phyloP scores from a whole-genome alignment of 768 basidiomycete genomes.

The Amanita thiersii region DNA sequence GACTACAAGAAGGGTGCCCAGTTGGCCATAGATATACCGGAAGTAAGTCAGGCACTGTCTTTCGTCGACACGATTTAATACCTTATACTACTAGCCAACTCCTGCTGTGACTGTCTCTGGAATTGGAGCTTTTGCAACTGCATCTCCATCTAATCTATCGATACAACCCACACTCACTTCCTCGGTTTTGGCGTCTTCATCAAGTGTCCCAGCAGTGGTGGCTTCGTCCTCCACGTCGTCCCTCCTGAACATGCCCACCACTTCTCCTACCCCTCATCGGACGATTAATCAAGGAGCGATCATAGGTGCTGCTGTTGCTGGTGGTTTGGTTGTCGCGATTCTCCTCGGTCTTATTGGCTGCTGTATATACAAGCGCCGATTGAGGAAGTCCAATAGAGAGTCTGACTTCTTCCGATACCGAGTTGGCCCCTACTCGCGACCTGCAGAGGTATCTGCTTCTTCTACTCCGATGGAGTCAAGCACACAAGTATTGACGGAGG shows the following conservation, averaged over 20 bases:
- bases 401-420: conserved; percentile 15
- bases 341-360: conserved; percentile 6
- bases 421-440: too few relatives aligned
- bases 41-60: conserved; percentile 13
- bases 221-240: conserved; percentile 4
- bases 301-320: conserved; percentile 15
- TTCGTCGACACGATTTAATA: neutral
- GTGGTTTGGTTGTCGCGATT: neutral
- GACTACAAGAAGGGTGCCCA: conserved; percentile 22
- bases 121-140: conserved; percentile 25
- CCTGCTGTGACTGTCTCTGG: conserved; percentile 18
- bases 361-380: too few relatives aligned
- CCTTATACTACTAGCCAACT: conserved; percentile 1
- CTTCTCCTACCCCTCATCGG: conserved; percentile 7
- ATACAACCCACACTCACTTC: conserved; percentile 6
- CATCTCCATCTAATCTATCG: conserved; percentile 11
- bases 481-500: too few relatives aligned
- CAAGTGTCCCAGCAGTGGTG: neutral
- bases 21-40: conserved; percentile 16
- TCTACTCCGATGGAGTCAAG: too few relatives aligned
- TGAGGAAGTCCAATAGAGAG: too few relatives aligned
- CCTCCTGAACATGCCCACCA: conserved; percentile 5
- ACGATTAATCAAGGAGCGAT: conserved; percentile 11
- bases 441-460: too few relatives aligned
- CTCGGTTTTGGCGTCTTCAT: conserved; percentile 7